These are phyloP conservation scores for Cyclocybe cylindracea DNA, from an alignment of 768 basidiomycete species.

Conservation along the genomic window DNA sequence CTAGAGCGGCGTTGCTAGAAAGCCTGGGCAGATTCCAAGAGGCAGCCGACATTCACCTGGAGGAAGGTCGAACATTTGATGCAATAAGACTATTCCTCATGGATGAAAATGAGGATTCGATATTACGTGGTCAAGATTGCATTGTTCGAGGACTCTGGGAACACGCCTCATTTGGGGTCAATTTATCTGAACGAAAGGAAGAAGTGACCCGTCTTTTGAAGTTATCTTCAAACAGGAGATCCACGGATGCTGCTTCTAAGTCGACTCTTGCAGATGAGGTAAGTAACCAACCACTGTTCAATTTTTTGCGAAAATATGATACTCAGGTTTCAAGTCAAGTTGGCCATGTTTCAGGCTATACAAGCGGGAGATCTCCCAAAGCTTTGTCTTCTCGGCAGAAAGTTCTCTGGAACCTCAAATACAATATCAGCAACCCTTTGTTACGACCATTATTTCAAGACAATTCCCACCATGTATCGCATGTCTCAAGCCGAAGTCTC, in stretches of 20 bases:
- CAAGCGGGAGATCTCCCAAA: slow-evolving; percentile 16
- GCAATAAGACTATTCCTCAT: slow-evolving; percentile 48
- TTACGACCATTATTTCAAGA: slow-evolving; percentile 40
- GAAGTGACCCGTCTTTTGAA: slow-evolving; percentile 24
- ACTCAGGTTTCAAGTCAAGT: slow-evolving; percentile 2
- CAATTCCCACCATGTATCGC: slow-evolving; percentile 25
- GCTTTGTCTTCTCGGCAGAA: slow-evolving; percentile 30
- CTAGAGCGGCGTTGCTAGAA: slow-evolving; percentile 45
- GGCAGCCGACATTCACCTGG: slow-evolving; percentile 53
- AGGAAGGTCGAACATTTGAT: slow-evolving; percentile 44
- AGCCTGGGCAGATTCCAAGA: slow-evolving; percentile 41
- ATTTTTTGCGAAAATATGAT: background rate
- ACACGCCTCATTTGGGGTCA: slow-evolving; percentile 41
- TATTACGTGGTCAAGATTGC: slow-evolving; percentile 36
- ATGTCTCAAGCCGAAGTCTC: slow-evolving; percentile 27
- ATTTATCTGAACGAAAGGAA: slow-evolving; percentile 9
- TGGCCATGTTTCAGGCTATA: slow-evolving; percentile 21
- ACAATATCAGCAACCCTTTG: slow-evolving; percentile 38
- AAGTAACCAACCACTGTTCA: background rate
- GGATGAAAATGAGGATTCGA: slow-evolving; percentile 27
- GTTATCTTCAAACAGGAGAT: slow-evolving; percentile 17
- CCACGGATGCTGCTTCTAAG: slow-evolving; percentile 3
- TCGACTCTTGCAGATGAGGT: slow-evolving; percentile 10
- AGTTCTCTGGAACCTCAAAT: slow-evolving; percentile 26
- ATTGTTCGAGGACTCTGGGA: slow-evolving; percentile 50